phyloP scores from a whole-genome alignment of 805 yeast species.

The Pichia thaimueangensis region DNA sequence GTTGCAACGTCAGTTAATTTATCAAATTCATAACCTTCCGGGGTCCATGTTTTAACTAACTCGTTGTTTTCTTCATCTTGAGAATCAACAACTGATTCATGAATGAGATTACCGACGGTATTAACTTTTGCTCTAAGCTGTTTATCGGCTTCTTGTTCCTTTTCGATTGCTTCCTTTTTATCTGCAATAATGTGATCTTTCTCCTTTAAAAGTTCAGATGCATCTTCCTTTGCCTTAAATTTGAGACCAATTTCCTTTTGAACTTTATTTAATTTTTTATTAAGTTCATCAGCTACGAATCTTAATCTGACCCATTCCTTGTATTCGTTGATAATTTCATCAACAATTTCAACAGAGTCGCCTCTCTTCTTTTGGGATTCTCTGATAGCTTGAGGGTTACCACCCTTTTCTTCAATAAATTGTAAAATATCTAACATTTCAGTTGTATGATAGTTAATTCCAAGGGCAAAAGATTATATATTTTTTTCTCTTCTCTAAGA shows the following conservation, averaged over 20 bases:
- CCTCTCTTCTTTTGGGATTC: conserved; percentile 92
- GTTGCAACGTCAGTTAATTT: conserved; percentile 61
- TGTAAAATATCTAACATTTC: conserved; percentile 85
- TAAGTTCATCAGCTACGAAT: conserved; percentile 83
- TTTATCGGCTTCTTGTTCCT: conserved; percentile 76
- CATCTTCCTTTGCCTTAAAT: conserved; percentile 93
- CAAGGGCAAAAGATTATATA: too few relatives aligned
- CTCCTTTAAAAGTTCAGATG: conserved; percentile 70
- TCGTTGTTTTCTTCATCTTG: conserved; percentile 88
- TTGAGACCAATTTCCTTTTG: conserved; percentile 92
- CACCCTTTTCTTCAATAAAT: conserved; percentile 95
- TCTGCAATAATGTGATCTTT: conserved; percentile 69
- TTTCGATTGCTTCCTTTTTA: conserved; percentile 58
- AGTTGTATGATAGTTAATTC: too few relatives aligned
- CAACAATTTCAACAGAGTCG: conserved; percentile 89
- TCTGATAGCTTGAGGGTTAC: conserved; percentile 84
- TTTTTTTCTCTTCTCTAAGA: too few relatives aligned
- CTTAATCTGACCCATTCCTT: conserved; percentile 86
- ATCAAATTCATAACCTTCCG: conserved; percentile 48
- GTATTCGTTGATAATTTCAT: conserved; percentile 88
- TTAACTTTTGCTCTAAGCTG: conserved; percentile 74
- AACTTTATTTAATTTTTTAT: conserved; percentile 80
- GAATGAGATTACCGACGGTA: conserved; percentile 90
- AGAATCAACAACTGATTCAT: conserved; percentile 82
- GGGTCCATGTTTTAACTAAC: conserved; percentile 81